phyloP scores from a whole-genome alignment of 2,329 filamentous ascomycete species.

The Trichoderma sp. region DNA sequence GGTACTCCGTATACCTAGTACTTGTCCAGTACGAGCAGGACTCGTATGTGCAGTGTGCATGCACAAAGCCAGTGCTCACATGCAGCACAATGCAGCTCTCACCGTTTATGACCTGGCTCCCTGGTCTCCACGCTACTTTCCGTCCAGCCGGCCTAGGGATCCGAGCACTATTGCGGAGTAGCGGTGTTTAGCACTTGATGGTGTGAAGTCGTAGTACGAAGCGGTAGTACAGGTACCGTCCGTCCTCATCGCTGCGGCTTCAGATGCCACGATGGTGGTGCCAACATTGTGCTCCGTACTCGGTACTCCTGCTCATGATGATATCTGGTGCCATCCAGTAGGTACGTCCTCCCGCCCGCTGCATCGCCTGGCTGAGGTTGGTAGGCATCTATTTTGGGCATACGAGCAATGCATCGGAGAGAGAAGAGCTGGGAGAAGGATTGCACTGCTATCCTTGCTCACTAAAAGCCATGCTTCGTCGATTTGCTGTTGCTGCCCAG shows the following conservation, averaged over 20 bases:
- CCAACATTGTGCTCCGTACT: not conserved
- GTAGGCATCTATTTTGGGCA: not conserved
- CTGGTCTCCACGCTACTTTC: conserved; percentile 15
- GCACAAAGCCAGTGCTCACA: conserved; percentile 5
- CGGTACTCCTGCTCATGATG: not conserved
- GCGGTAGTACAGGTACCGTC: not conserved
- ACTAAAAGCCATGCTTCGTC: not conserved
- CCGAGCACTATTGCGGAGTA: not conserved
- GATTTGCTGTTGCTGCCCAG: not conserved
- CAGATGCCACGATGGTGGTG: not conserved
- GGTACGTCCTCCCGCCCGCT: not conserved
- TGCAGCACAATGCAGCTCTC: conserved; percentile 7
- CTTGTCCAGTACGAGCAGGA: not conserved
- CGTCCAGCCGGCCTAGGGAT: conserved; percentile 13
- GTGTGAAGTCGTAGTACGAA: not conserved
- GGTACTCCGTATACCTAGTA: not conserved
- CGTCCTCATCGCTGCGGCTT: not conserved
- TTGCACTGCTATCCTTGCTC: not conserved
- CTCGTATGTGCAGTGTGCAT: not conserved
- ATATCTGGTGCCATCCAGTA: not conserved
- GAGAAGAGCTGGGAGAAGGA: not conserved
- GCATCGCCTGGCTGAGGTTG: not conserved
- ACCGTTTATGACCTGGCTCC: conserved; percentile 4
- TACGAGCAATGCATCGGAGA: not conserved
- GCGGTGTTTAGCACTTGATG: not conserved